Base-by-base conservation (phyloP, 2,329 filamentous ascomycete genomes). In the Leptographium galeiforme region DNA sequence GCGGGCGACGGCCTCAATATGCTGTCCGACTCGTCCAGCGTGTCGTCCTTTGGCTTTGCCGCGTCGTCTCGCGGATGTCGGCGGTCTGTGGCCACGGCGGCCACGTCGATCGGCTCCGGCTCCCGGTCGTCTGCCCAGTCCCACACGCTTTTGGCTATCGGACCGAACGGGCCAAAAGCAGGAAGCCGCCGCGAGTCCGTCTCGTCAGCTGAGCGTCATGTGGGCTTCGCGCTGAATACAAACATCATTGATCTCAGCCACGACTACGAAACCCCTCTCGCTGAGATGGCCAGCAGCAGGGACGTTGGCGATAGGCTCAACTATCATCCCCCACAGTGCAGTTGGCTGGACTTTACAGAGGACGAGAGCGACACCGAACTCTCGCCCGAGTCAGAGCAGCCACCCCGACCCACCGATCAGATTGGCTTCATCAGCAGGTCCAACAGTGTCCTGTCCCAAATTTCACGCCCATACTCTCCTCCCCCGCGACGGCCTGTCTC, bases 101-200 rank as follows among this genome's bases (percentile, higher is more conserved):
- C 68, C 36, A 72, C 72, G 4, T 70, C 69, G 19, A 59, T 71
- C 36, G 66, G 66, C 6, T 65, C 67, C 2, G 68, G 64, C 25
- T 65, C 63, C 50, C 59, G 62, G 34, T 62, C 63, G 43, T 61
- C 61, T 2, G 52, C 60, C 4, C 56, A 61, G 55, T 64, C 64
- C 33, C 61, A 56, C 16, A 55, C 49, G 12, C 54, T 56, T 8
- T 55, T 50, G 56, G 54, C 53, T 12, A 39, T 58, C 33, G 58
- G 51, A 2, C 53, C 55, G 33, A 53, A 43, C 13, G 48, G 45
- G 1, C n/a, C 52, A 1, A 36, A 41, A 36, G 6, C 32, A n/a
- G n/a, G 5, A 13, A 40, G 16, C 8, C 34, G 32, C n/a, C 39
- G 49, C 16, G 45, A 50, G 6, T 47, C 51, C 2, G 19, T 32